phyloP scores from a whole-genome alignment of 164 flowering plant genomes.

The Macadamia tetraphylla region DNA sequence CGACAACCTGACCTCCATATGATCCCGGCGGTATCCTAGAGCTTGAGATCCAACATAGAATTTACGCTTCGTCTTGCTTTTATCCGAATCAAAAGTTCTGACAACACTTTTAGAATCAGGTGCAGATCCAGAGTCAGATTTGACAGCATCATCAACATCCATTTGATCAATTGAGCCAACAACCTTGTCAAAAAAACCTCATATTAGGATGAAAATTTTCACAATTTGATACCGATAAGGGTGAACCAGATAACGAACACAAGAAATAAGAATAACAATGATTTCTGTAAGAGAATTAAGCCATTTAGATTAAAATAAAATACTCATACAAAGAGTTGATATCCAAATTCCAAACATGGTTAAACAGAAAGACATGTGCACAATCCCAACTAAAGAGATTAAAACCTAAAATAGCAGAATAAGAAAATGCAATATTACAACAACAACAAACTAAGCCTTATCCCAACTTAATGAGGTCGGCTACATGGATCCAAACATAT shows the following conservation, averaged over 20 bases:
- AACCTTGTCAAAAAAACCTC: slow-evolving; percentile 40
- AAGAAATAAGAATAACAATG: neutral
- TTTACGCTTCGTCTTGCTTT: slow-evolving; percentile 68
- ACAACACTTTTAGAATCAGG: slow-evolving; percentile 50
- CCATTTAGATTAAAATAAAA: neutral
- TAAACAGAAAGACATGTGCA: too few species aligned
- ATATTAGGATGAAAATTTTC: neutral
- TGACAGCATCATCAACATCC: slow-evolving; percentile 57
- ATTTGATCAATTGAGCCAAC: slow-evolving; percentile 70
- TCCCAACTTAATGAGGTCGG: too few species aligned
- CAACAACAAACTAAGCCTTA: too few species aligned
- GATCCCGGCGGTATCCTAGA: slow-evolving; percentile 80
- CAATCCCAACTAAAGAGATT: too few species aligned
- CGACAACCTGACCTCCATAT: slow-evolving; percentile 77
- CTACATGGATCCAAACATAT: too few species aligned
- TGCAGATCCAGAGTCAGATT: slow-evolving; percentile 44
- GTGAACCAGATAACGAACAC: neutral
- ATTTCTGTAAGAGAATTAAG: neutral
- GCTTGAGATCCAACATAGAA: slow-evolving; percentile 89
- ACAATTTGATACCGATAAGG: neutral
- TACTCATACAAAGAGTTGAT: too few species aligned
- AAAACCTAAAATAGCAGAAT: too few species aligned
- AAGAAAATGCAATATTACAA: too few species aligned
- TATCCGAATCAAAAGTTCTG: slow-evolving; percentile 48
- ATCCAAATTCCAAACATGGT: too few species aligned